phyloP scores from a whole-genome alignment of 2,329 filamentous ascomycete species.

The Alternaria gansuensis region DNA sequence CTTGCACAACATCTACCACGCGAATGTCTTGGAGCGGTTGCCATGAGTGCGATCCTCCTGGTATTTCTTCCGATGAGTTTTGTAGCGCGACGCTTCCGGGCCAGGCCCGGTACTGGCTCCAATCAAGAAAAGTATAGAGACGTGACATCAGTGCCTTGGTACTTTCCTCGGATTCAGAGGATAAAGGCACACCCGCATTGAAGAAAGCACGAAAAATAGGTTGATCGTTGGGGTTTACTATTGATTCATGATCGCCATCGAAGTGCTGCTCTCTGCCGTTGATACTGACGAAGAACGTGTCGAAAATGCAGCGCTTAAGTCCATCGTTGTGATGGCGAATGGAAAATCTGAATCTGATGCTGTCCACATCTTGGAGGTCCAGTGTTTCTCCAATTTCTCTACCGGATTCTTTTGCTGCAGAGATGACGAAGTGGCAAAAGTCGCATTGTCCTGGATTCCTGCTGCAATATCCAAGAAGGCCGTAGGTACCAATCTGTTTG shows the following conservation, averaged over 20 bases:
- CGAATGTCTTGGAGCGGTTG: constrained; percentile 7
- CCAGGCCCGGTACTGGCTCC: neutral
- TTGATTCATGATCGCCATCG: neutral
- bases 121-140: neutral
- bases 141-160: neutral
- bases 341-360: neutral
- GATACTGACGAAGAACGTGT: neutral
- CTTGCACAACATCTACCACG: constrained; percentile 11
- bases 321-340: neutral
- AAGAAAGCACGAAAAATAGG: neutral
- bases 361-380: neutral
- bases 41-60: neutral
- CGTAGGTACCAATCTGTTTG: neutral
- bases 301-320: neutral
- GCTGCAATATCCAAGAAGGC: neutral
- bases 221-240: neutral
- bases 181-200: neutral
- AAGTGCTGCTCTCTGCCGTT: neutral
- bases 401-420: neutral
- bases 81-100: neutral
- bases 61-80: neutral
- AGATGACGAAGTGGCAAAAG: neutral
- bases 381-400: neutral
- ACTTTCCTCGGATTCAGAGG: neutral
- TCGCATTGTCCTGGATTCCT: neutral